These are phyloP conservation scores for Brassica nigra DNA, from an alignment of 345 rosid species.

Conservation along the genomic window DNA sequence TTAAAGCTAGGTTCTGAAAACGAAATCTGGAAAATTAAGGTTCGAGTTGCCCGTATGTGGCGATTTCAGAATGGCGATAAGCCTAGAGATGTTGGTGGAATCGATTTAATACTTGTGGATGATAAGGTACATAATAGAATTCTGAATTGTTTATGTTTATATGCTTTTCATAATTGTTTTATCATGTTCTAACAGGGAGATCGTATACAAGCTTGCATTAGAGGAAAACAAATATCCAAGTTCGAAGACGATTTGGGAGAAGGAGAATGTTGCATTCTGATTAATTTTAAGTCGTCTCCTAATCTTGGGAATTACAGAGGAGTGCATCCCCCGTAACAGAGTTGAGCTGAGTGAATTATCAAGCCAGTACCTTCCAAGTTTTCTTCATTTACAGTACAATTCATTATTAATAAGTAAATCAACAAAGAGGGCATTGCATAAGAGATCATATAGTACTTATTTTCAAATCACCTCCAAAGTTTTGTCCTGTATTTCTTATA, in stretches of 20 bases:
- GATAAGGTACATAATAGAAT: background rate
- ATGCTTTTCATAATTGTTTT: background rate
- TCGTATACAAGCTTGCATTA: background rate
- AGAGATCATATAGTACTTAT: too few relatives aligned
- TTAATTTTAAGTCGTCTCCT: background rate
- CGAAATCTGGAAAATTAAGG: background rate
- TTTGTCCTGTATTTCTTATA: too few relatives aligned
- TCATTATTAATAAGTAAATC: too few relatives aligned
- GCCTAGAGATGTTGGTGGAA: background rate
- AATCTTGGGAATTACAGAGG: background rate
- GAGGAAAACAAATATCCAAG: background rate
- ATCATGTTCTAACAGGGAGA: background rate
- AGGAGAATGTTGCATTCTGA: background rate
- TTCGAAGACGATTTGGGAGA: background rate
- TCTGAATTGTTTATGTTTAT: background rate
- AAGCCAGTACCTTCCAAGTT: too few relatives aligned
- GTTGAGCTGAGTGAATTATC: too few relatives aligned
- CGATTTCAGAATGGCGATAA: background rate
- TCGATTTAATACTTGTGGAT: conserved; percentile 1
- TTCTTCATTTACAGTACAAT: too few relatives aligned
- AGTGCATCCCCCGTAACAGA: too few relatives aligned
- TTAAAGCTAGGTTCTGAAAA: background rate
- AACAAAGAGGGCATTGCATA: too few relatives aligned
- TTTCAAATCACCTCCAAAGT: too few relatives aligned
- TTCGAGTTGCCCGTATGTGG: background rate